Percentiles rank a stretch among this genome's conserved stretches.
phyloP scores from a whole-genome alignment of 495 filamentous ascomycete genomes.

The Lineolata rhizophorae region DNA sequence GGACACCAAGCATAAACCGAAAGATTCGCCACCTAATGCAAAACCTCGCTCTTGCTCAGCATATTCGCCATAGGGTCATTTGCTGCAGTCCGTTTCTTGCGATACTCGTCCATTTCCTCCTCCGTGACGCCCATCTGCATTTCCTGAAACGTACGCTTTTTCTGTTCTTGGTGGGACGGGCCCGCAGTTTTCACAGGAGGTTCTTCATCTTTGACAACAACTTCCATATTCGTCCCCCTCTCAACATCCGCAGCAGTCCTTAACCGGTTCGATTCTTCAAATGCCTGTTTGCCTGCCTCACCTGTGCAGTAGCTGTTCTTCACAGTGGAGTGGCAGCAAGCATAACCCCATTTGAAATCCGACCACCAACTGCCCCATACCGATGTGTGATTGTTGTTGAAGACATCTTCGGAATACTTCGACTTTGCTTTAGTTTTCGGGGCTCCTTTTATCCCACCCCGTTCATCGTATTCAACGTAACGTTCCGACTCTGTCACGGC shows the following conservation, averaged over 20 bases:
- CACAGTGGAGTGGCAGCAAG: conserved; percentile 77
- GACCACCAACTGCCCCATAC: conserved; percentile 98
- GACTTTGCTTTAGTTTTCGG: conserved; percentile 52
- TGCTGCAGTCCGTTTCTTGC: conserved; percentile 40
- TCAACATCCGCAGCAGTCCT: conserved; percentile 26
- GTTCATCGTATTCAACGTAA: conserved; percentile 92
- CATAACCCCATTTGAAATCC: conserved; percentile 90
- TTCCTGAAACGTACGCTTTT: conserved; percentile 31
- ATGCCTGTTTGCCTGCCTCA: conserved; percentile 54
- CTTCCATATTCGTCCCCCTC: conserved; percentile 6
- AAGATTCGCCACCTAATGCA: conserved; percentile 6
- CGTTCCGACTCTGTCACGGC: conserved; percentile 59
- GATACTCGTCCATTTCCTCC: conserved; percentile 59
- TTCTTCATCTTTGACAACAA: conserved; percentile 13
- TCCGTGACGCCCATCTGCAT: conserved; percentile 11
- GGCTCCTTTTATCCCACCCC: conserved; percentile 72
- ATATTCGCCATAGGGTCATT: conserved; percentile 77
- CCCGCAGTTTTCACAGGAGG: conserved; percentile 15
- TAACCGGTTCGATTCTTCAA: conserved; percentile 41
- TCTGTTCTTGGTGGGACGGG: background rate
- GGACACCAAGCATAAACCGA: too few species aligned
- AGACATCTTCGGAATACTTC: conserved; percentile 76
- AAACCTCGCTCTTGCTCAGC: conserved; percentile 34
- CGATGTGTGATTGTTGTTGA: conserved; percentile 73
- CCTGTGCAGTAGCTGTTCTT: conserved; percentile 98